Evolutionary conservation across 306 rosid genomes (phyloP), one percentile per base, ranked within the genome.

Genomic region (Prunus persica): DNA sequence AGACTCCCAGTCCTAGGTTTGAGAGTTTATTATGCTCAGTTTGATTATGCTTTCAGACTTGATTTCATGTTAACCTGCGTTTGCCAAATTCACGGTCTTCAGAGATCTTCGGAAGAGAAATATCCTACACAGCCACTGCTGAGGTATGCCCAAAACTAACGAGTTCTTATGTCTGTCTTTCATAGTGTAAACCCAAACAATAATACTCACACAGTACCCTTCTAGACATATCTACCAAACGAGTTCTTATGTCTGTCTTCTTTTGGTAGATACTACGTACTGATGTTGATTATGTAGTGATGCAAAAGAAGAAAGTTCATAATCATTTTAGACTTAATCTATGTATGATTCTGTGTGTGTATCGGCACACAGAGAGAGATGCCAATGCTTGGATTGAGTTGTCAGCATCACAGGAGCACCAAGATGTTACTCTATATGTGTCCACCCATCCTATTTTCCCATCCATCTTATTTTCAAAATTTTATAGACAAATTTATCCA

Each of bases 121-220:
- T 87, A 75, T 70, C 81, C 28, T 84, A 84, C 75, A 75, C 81
- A 25, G 78, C 82, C 72, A 79, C 87, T 63, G 83, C 88, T 5
- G 88, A 84, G 88, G 88, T 82, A 80, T 43, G 80, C 76, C 66
- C 28, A 32, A 28, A 22, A 56, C 41, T 20, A 15, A 22, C 16
- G 52, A 55, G 32, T 20, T 65, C 73, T 24, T 54, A 69, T 28
- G 72, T 20, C 32, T 16, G 72, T 20, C 32, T 16, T 45, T 52
- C 50, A 30, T 6, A 34, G 54, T 68, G 79, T 24, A 24, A 24
- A 24, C 25, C 25, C 25, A 24, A 0, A 24, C 25, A 24, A 24
- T 24, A 24, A 24, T 24, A 24, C 25, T 24, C 25, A 24, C 25
- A 24, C 25, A 24, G 25, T 24, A 24, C 25, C 25, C 25, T 24